Base-by-base conservation (phyloP, 805 yeast species). In the Barnettozyma populi region DNA sequence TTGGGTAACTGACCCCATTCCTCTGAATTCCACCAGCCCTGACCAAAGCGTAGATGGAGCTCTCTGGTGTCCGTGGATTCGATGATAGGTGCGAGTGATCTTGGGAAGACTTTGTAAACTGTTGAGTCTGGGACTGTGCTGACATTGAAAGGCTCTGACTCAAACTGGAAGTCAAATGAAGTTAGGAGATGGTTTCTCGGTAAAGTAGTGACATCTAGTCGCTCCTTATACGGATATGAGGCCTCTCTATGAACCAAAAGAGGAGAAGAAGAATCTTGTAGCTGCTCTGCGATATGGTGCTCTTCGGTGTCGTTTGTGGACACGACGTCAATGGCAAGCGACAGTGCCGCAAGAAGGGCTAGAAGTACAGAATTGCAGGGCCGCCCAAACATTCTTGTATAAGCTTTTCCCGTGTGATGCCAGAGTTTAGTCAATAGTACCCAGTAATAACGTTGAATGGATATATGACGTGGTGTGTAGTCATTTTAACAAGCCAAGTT, bases 11-110 rank as follows among this genome's bases (percentile, higher is more conserved):
- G 68, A 0, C 98, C 98, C 95, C 96, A 94, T 7, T 74, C 70
- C 50, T 84, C 87, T 1, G 90, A 70, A 60, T 94, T 96, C 92
- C 97, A 94, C 82, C 90, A 86, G 0, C 99, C 99, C 64, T 88
- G 95, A 2, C 95, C 78, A 61, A 94, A 94, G 46, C 97, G 70
- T 50, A 94, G 68, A 63, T 88, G 96, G 40, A 94, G 70, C 57
- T 87, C 90, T 46, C 86, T 73, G 0, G 95, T 76, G 49, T 76
- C 72, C 2, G 95, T 77, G 11, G 74, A 66, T 37, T 77, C 79
- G 13, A 94, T 61, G 2, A 92, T 74, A 25, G 95, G 94, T 4
- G 89, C 92, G 8, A 94, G 68, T 1, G 89, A 72, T 50, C 86
- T 78, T 0, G 99, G 97, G 57, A 94, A 90, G 16, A 78, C 75